phyloP scores from a whole-genome alignment of 257 asterid species.

The Solanum appendiculatum region DNA sequence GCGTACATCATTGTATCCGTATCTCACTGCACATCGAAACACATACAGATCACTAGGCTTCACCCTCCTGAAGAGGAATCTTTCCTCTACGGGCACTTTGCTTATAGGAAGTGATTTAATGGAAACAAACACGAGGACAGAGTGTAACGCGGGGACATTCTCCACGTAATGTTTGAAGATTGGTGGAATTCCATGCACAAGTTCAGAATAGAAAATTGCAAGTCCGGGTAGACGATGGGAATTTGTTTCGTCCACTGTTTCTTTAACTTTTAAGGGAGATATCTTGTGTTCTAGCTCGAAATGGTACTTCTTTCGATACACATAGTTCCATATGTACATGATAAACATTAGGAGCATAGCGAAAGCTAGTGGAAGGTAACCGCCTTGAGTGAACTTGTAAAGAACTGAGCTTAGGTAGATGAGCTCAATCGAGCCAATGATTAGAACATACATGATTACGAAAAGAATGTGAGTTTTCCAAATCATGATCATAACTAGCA shows the following conservation, averaged over 20 bases:
- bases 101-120: conserved; percentile 42
- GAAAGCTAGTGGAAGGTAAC: conserved; percentile 40
- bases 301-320: conserved; percentile 29
- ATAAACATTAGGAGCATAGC: conserved; percentile 26
- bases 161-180: conserved; percentile 45
- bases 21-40: conserved; percentile 47
- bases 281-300: conserved; percentile 44
- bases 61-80: conserved; percentile 43
- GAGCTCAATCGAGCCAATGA: conserved; percentile 31
- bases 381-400: conserved; percentile 45
- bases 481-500: conserved; percentile 43
- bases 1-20: conserved; percentile 37
- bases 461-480: conserved; percentile 50
- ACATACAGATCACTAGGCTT: conserved; percentile 28
- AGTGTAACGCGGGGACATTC: conserved; percentile 42
- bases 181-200: conserved; percentile 58
- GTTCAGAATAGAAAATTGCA: conserved; percentile 49
- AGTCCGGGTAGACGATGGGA: conserved; percentile 33
- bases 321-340: conserved; percentile 45
- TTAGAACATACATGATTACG: not conserved
- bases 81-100: conserved; percentile 35
- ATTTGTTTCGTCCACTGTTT: conserved; percentile 1
- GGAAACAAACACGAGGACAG: conserved; percentile 39
- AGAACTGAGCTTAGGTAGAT: conserved; percentile 36
- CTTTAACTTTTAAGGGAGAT: conserved; percentile 21